Evolutionary conservation across 345 rosid genomes (phyloP), one percentile per base, ranked within the genome.

Genomic region (Dipteronia dyeriana): DNA sequence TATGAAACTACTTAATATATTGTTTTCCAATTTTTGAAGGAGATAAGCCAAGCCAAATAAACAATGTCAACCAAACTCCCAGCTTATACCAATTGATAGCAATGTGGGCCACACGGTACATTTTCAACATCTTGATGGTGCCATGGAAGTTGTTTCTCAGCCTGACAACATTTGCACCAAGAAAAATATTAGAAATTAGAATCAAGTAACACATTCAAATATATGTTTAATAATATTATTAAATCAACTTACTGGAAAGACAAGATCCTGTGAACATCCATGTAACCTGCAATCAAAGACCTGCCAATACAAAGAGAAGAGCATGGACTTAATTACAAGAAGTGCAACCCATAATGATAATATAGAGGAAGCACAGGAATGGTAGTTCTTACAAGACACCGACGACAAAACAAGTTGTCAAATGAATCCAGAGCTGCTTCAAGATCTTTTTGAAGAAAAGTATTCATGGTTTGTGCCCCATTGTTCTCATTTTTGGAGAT

Each of bases 381-480:
- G 77, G 19, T 73, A 25, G n/a, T 59, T 25, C 97, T 86, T 83
- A 97, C 99, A 79, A 94, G 97, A 86, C 99, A 97, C 78, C 99
- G 86, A 59, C 99, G 95, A 76, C 99, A 97, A 83, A 97, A 94
- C 20, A 97, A 84, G 79, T 97, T 97, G 88, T 97, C 99, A 68
- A 97, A 97, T 76, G 99, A 97, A 91, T 97, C 99, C 78, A 91
- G 85, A 77, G 97, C 98, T 83, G 97, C 97, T 84, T 96, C 99
- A 82, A 96, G 90, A 90, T 96, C 98, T 85, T 92, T 97, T 70
- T 82, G 92, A 61, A 87, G 85, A 82, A 91, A 87, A 76, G 91
- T 77, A 82, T 85, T 92, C 85, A 85, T 78, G 75, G 81, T 75
- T 68, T 87, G 93, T 62, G 79, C 87, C 77, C 87, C 91, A 45